Percentiles rank a stretch among this genome's conserved stretches.
These are phyloP conservation scores for Helminthosporium solani DNA, from an alignment of 2,329 filamentous ascomycete genomes.

Conservation along the genomic window DNA sequence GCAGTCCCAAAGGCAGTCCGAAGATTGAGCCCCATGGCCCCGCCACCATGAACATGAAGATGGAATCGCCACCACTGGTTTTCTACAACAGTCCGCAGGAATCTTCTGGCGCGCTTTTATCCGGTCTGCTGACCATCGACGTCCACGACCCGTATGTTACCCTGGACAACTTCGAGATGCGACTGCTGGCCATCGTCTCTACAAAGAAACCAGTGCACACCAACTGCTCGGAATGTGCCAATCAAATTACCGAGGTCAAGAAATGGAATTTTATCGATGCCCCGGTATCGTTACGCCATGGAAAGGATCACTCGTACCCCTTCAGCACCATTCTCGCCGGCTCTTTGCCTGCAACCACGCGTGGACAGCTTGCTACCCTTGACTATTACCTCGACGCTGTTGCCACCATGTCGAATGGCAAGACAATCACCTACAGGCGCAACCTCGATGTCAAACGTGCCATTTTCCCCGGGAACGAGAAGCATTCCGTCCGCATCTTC, in stretches of 20 bases:
- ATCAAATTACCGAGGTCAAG: constrained; percentile 71
- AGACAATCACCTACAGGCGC: constrained; percentile 65
- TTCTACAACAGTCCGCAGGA: constrained; percentile 74
- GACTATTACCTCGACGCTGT: constrained; percentile 67
- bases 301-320: constrained; percentile 71
- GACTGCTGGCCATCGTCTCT: constrained; percentile 66
- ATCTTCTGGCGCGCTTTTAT: constrained; percentile 82
- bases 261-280: constrained; percentile 69
- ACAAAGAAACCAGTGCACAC: constrained; percentile 80
- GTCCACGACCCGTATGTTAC: constrained; percentile 66
- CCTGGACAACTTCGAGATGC: constrained; percentile 71
- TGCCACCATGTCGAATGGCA: constrained; percentile 58
- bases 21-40: constrained; percentile 43
- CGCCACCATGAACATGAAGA: constrained; percentile 59
- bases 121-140: constrained; percentile 74
- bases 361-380: constrained; percentile 70
- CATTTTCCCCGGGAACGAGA: constrained; percentile 74
- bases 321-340: constrained; percentile 87
- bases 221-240: constrained; percentile 76
- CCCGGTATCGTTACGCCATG: constrained; percentile 43
- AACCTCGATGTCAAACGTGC: constrained; percentile 76
- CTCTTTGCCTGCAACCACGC: constrained; percentile 79
- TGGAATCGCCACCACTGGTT: constrained; percentile 85
- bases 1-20: constrained; percentile 16
- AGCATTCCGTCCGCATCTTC: constrained; percentile 90